phyloP scores from a whole-genome alignment of 805 yeast species.

The Teunomyces atbi region DNA sequence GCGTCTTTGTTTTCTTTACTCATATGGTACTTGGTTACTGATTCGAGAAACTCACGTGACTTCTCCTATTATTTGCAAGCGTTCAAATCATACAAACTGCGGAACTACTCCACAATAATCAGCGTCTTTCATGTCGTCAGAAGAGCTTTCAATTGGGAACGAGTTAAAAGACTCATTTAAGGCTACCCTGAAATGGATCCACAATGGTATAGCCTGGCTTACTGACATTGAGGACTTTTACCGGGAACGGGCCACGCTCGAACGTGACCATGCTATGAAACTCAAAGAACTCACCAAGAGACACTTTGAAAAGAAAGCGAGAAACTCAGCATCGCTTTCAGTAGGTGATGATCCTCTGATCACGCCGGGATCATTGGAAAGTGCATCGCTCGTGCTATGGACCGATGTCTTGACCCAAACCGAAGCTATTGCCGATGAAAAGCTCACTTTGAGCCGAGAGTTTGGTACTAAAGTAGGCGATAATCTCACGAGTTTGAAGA shows the following conservation, averaged over 20 bases:
- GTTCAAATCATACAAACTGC: neutral
- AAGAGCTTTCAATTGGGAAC: conserved; percentile 52
- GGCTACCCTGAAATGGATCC: conserved; percentile 75
- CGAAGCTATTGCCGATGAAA: conserved; percentile 72
- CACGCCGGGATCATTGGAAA: conserved; percentile 93
- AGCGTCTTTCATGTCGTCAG: neutral
- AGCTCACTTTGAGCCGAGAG: conserved; percentile 56
- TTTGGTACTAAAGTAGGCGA: conserved; percentile 59
- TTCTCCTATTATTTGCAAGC: neutral
- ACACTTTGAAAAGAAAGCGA: conserved; percentile 74
- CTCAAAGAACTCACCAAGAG: conserved; percentile 63
- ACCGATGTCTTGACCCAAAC: conserved; percentile 81
- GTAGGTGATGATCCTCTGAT: conserved; percentile 90
- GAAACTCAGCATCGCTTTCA: conserved; percentile 59
- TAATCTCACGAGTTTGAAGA: conserved; percentile 54
- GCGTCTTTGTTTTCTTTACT: no score
- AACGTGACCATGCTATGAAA: conserved; percentile 75
- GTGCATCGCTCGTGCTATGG: conserved; percentile 88
- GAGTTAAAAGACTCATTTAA: conserved; percentile 80
- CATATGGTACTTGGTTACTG: no score
- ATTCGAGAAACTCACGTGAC: conserved; percentile 1
- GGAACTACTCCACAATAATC: neutral
- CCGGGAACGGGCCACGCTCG: conserved; percentile 76
- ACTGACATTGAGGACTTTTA: conserved; percentile 80
- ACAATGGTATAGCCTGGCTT: conserved; percentile 70